Conservation (phyloP, 1,284 basidiomycete genomes). For the Albatrellus sp. region DNA sequence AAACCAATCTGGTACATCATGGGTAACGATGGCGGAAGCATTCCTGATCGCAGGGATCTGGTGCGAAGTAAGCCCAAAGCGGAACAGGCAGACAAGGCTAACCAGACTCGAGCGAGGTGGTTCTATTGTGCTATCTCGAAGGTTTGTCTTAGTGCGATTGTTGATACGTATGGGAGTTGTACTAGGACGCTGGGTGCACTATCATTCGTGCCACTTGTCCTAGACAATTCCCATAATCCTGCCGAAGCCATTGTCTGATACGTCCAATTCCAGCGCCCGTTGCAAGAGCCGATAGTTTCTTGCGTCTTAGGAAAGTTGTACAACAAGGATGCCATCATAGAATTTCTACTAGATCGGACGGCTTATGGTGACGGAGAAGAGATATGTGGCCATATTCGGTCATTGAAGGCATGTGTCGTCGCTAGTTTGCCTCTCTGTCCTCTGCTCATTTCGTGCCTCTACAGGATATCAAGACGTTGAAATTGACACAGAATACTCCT, state of each 20-base stretch:
- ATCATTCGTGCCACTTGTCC: background rate
- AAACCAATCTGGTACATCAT: constrained; percentile 23
- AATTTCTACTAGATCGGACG: constrained; percentile 71
- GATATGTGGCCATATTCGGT: constrained; percentile 80
- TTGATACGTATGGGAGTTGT: no score
- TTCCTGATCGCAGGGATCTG: constrained; percentile 72
- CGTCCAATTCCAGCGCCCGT: constrained; percentile 41
- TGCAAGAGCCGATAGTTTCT: constrained; percentile 78
- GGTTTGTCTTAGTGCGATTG: constrained; percentile 28
- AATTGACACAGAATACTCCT: constrained; percentile 61
- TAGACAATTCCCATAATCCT: background rate
- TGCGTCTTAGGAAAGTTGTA: constrained; percentile 87
- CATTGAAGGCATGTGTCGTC: constrained; percentile 59
- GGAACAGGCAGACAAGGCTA: constrained; percentile 78
- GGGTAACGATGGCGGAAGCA: constrained; percentile 82
- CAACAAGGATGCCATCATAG: constrained; percentile 86
- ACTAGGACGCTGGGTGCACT: background rate
- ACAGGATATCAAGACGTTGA: constrained; percentile 79
- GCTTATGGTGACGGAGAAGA: constrained; percentile 73
- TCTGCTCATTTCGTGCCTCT: background rate
- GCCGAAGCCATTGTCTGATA: constrained; percentile 4
- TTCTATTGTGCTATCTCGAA: constrained; percentile 88
- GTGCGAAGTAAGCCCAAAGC: constrained; percentile 69
- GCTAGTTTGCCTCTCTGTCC: background rate
- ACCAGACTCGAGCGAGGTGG: constrained; percentile 79